A percentile compares a stretch with the other conserved stretches of the same genome.
Evolutionary conservation across 2,329 filamentous ascomycete genomes (phyloP).

Genomic region (Exophiala alcalophila): DNA sequence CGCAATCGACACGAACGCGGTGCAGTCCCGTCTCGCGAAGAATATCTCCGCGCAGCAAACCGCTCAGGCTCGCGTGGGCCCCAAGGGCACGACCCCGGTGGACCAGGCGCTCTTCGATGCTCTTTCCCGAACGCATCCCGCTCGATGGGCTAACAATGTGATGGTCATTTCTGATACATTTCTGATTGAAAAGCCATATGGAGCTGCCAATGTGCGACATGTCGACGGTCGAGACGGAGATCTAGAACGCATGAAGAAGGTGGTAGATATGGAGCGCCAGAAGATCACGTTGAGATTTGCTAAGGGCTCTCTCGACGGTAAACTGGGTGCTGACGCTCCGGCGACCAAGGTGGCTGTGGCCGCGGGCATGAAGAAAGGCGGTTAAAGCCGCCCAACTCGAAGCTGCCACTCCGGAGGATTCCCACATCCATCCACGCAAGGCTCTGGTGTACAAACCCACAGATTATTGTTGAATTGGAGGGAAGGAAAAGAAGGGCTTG

Average conservation of each 20-base stretch:
- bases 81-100: constrained; percentile 58
- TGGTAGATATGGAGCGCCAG: constrained; percentile 51
- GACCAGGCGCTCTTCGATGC: constrained; percentile 64
- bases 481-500: neutral
- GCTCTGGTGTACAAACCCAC: neutral
- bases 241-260: constrained; percentile 46
- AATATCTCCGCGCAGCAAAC: constrained; percentile 57
- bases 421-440: too few relatives aligned
- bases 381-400: constrained; percentile 8
- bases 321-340: constrained; percentile 17
- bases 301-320: constrained; percentile 23
- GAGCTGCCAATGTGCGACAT: constrained; percentile 52
- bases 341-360: constrained; percentile 6
- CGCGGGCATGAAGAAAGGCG: constrained; percentile 24
- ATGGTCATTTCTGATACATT: constrained; percentile 63
- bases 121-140: constrained; percentile 58
- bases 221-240: constrained; percentile 41
- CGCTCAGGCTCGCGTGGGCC: constrained; percentile 54
- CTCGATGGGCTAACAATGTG: constrained; percentile 57
- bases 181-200: constrained; percentile 58
- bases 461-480: too few relatives aligned
- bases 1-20: constrained; percentile 53
- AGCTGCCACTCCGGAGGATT: too few relatives aligned
- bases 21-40: constrained; percentile 55
- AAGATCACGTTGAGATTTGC: constrained; percentile 37